These are phyloP conservation scores for Pisolithus sp. DNA, from an alignment of 768 basidiomycete species.

Conservation along the genomic window DNA sequence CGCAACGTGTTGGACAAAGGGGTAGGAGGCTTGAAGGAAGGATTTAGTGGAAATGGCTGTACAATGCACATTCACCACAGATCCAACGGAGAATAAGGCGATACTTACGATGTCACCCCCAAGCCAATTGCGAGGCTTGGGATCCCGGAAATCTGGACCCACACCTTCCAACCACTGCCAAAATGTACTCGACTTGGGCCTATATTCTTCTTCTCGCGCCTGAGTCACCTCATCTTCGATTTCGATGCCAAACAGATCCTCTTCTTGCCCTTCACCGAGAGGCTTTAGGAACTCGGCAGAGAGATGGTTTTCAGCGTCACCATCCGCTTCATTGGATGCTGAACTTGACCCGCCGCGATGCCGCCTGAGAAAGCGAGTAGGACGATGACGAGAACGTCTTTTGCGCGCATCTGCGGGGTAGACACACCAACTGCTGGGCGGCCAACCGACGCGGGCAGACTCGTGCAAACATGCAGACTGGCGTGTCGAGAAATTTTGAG, in stretches of 20 bases:
- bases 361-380: conserved; percentile 5
- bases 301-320: neutral
- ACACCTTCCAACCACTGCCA: conserved; percentile 11
- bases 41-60: conserved; percentile 84
- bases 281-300: neutral
- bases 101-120: conserved; percentile 49
- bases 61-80: neutral
- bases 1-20: conserved; percentile 64
- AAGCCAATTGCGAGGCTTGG: conserved; percentile 55
- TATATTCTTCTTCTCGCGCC: conserved; percentile 10
- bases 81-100: conserved; percentile 12
- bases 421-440: conserved; percentile 5
- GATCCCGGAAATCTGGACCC: conserved; percentile 19
- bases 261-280: conserved; percentile 7
- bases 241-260: conserved; percentile 12
- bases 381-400: conserved; percentile 18
- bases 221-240: conserved; percentile 1
- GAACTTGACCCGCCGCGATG: neutral
- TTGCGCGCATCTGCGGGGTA: conserved; percentile 3
- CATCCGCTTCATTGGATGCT: neutral
- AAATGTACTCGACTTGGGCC: conserved; percentile 1
- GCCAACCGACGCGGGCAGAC: conserved; percentile 6
- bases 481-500: conserved; percentile 13
- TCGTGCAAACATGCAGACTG: conserved; percentile 20
- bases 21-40: conserved; percentile 72